phyloP scores from a whole-genome alignment of 176 grass and related monocot species.

The Pontederia crassipes region DNA sequence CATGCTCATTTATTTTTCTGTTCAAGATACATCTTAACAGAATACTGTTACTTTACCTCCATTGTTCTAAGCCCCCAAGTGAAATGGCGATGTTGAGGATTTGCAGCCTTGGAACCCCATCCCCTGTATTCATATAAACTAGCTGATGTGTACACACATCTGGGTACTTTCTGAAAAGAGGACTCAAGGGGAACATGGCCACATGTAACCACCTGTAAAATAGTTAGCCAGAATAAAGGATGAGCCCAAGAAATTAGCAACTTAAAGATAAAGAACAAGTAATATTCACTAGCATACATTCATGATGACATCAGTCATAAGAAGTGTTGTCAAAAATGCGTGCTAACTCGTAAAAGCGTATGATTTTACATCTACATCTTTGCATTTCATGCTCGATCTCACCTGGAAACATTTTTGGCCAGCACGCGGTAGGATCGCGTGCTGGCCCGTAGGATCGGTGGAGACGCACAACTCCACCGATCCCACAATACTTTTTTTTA shows the following conservation, averaged over 20 bases:
- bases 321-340: too few species aligned
- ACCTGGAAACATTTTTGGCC: too few species aligned
- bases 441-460: too few species aligned
- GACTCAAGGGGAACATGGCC: slow-evolving; percentile 1
- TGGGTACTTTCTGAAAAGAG: slow-evolving; percentile 13
- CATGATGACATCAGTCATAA: too few species aligned
- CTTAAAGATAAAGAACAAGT: neutral
- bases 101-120: slow-evolving; percentile 9
- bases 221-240: neutral
- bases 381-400: too few species aligned
- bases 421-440: too few species aligned
- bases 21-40: too few species aligned
- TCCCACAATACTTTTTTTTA: too few species aligned
- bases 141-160: slow-evolving; percentile 11
- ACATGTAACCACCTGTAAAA: slow-evolving; percentile 25
- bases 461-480: too few species aligned
- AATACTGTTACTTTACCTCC: neutral
- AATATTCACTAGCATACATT: neutral
- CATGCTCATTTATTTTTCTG: too few species aligned
- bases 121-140: slow-evolving; percentile 20
- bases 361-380: too few species aligned
- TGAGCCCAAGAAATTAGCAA: neutral
- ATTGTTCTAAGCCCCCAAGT: slow-evolving; percentile 18
- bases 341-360: too few species aligned
- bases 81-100: slow-evolving; percentile 15